These are phyloP conservation scores for Alliaria petiolata DNA, from an alignment of 345 rosid species.

Conservation along the genomic window DNA sequence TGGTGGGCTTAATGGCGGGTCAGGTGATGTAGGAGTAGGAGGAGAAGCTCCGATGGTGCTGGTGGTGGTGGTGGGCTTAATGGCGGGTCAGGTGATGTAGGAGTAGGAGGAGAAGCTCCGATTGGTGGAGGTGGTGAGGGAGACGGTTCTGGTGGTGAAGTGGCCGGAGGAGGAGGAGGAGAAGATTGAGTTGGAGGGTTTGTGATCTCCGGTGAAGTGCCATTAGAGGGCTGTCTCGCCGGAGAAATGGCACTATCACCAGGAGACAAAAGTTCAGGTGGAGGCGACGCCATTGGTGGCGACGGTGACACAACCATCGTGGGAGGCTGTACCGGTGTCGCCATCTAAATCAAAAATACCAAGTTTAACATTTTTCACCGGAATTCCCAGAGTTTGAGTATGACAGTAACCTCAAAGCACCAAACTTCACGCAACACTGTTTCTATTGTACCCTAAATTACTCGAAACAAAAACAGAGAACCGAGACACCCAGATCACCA, in stretches of 20 bases:
- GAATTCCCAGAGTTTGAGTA: conserved; percentile 1
- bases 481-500: conserved; percentile 24
- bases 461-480: not conserved
- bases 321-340: conserved; percentile 52
- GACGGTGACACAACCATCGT: conserved; percentile 45
- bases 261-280: conserved; percentile 12
- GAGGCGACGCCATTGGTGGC: conserved; percentile 11
- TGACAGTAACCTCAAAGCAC: conserved; percentile 27
- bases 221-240: conserved; percentile 21
- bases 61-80: conserved; percentile 15
- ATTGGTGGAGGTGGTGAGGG: conserved; percentile 28
- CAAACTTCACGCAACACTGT: conserved; percentile 38
- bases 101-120: conserved; percentile 31
- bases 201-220: conserved; percentile 5
- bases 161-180: conserved; percentile 20
- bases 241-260: conserved; percentile 22
- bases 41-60: conserved; percentile 30
- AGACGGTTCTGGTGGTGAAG: conserved; percentile 33
- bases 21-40: conserved; percentile 23
- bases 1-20: conserved; percentile 19
- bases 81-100: conserved; percentile 13
- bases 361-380: not conserved
- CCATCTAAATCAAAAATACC: conserved; percentile 42
- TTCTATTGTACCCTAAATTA: not conserved
- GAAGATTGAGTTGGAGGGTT: conserved; percentile 30